phyloP scores from a whole-genome alignment of 2,329 filamentous ascomycete species.

The Pseudogymnoascus sp. region DNA sequence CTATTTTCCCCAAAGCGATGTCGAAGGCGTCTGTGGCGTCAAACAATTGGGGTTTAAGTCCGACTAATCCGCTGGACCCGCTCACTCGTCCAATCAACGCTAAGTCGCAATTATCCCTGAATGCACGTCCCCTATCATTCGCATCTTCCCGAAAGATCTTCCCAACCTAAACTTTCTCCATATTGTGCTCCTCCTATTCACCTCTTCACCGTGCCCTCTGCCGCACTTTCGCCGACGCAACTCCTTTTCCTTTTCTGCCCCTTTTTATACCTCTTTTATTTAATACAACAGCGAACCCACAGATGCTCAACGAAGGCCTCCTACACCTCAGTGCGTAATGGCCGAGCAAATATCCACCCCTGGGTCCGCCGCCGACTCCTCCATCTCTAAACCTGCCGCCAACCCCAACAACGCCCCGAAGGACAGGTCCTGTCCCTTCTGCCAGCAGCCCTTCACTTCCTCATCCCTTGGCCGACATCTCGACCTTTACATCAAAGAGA shows the following conservation, averaged over 20 bases:
- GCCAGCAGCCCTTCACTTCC: slow-evolving; percentile 82
- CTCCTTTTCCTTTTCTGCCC: not conserved
- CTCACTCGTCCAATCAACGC: not conserved
- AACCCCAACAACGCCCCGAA: slow-evolving; percentile 43
- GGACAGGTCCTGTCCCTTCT: slow-evolving; percentile 84
- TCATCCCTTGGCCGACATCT: slow-evolving; percentile 89
- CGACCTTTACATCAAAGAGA: slow-evolving; percentile 88
- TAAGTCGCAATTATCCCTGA: slow-evolving; percentile 7
- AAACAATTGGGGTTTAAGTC: slow-evolving; percentile 3
- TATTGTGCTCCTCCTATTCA: not conserved
- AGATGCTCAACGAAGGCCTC: slow-evolving; percentile 3
- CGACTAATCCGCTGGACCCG: slow-evolving; percentile 1
- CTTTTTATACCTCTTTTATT: not conserved
- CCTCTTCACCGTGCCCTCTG: slow-evolving; percentile 2
- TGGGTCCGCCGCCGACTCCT: slow-evolving; percentile 27
- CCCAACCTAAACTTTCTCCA: slow-evolving; percentile 8
- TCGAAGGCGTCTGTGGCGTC: not conserved
- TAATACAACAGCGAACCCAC: not conserved
- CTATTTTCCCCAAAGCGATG: not conserved
- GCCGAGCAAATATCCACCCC: slow-evolving; percentile 29
- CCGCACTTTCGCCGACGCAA: not conserved
- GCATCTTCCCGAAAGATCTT: slow-evolving; percentile 10
- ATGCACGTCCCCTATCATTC: slow-evolving; percentile 10
- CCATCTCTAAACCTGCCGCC: slow-evolving; percentile 12
- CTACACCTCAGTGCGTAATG: slow-evolving; percentile 19